Evolutionary conservation across 2,329 filamentous ascomycete species (phyloP).

Genomic region (Curvularia sp.): DNA sequence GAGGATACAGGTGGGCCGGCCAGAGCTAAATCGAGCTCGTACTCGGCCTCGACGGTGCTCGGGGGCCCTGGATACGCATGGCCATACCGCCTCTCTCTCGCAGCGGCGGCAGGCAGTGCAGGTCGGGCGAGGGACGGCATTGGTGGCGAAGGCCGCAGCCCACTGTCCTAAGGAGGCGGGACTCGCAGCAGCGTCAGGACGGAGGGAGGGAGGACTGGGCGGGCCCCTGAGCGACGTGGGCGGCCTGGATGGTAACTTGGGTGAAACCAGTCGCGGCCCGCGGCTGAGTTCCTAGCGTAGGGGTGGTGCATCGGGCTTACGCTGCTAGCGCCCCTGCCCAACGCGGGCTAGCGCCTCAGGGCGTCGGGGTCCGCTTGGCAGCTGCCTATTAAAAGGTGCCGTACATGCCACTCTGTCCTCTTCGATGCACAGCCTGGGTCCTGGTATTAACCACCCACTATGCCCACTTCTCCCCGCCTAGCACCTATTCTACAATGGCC

Average conservation of each 20-base stretch:
- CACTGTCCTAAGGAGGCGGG: not conserved
- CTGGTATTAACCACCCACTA: constrained; percentile 37
- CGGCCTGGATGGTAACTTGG: not conserved
- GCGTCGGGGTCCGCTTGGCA: constrained; percentile 19
- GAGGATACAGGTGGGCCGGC: constrained; percentile 34
- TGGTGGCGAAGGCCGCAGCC: constrained; percentile 6
- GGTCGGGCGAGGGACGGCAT: not conserved
- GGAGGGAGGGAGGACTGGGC: not conserved
- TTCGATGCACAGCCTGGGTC: constrained; percentile 37
- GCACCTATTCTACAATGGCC: constrained; percentile 36
- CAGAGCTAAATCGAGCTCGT: constrained; percentile 23
- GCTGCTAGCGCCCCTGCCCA: constrained; percentile 10
- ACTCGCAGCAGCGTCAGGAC: constrained; percentile 10
- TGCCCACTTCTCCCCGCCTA: constrained; percentile 42
- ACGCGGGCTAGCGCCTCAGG: constrained; percentile 28
- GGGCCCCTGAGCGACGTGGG: constrained; percentile 26
- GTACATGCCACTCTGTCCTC: constrained; percentile 41
- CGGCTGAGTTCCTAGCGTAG: constrained; percentile 33
- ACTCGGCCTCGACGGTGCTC: constrained; percentile 19
- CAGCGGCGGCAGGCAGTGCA: not conserved
- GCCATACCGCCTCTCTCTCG: not conserved
- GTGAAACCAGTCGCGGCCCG: constrained; percentile 38
- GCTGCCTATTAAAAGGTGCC: constrained; percentile 47
- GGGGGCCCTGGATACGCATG: constrained; percentile 21
- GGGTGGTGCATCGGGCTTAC: constrained; percentile 21